Conservation (phyloP, 306 rosid genomes). For the Corylus heterophylla region DNA sequence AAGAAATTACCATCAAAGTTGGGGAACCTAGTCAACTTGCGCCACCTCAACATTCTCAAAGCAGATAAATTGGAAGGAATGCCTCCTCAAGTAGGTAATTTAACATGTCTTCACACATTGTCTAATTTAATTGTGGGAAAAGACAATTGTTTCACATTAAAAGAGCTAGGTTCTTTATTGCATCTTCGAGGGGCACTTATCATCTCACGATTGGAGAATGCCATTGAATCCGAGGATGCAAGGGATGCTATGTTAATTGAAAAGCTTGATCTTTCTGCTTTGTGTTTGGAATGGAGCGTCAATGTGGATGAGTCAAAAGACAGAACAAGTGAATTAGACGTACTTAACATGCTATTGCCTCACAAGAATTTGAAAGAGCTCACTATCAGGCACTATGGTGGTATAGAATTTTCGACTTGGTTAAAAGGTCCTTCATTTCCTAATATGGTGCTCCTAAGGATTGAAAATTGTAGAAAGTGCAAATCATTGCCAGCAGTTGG, state of each 20-base stretch:
- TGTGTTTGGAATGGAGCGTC: background rate
- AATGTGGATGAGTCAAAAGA: background rate
- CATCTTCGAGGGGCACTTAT: background rate
- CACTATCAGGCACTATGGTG: background rate
- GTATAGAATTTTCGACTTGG: constrained; percentile 4
- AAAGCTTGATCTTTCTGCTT: background rate
- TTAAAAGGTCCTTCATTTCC: background rate
- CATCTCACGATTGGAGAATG: constrained; percentile 16
- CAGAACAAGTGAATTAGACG: accelerated
- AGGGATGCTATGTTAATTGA: background rate
- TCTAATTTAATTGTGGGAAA: background rate
- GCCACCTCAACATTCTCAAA: background rate
- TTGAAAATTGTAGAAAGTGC: background rate
- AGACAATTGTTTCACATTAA: background rate
- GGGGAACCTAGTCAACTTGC: background rate
- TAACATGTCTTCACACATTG: background rate
- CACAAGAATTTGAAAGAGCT: background rate
- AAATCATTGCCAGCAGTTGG: constrained; percentile 4
- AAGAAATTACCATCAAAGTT: background rate
- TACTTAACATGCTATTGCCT: constrained; percentile 7
- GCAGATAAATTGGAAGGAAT: background rate
- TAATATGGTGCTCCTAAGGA: background rate
- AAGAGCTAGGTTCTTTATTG: background rate
- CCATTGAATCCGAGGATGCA: background rate
- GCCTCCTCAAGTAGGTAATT: background rate